A percentile compares a stretch with the other conserved stretches of the same genome.
Evolutionary conservation across 495 filamentous ascomycete genomes (phyloP).

Genomic region (Lasiosphaeria ovina): DNA sequence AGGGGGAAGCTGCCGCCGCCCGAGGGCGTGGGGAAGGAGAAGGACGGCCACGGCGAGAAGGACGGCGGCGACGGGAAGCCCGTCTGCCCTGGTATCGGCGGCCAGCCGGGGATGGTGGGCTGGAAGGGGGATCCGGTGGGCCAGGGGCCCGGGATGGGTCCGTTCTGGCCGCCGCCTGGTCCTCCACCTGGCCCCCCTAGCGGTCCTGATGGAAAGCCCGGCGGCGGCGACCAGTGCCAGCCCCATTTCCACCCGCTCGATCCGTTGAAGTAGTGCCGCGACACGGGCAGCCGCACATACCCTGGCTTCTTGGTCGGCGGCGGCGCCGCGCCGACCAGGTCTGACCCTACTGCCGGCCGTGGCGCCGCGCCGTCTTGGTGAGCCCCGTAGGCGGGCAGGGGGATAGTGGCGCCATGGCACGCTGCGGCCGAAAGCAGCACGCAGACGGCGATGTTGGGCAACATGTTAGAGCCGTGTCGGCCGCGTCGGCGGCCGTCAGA

Average conservation of each 20-base stretch:
- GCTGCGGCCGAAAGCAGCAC: slow-evolving; percentile 10
- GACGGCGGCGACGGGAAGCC: neutral
- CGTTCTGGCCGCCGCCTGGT: neutral
- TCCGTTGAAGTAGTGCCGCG: slow-evolving; percentile 28
- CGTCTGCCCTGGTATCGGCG: neutral
- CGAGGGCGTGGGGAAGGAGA: neutral
- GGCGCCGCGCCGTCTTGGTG: too few relatives aligned
- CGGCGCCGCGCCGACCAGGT: neutral
- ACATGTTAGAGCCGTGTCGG: slow-evolving; percentile 8
- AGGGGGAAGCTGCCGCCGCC: neutral
- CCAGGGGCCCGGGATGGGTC: neutral
- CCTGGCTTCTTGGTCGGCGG: slow-evolving; percentile 16
- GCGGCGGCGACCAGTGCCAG: slow-evolving; percentile 20
- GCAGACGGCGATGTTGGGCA: slow-evolving; percentile 10
- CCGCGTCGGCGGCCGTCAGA: neutral
- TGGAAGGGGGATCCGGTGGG: slow-evolving; percentile 2
- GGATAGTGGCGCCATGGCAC: slow-evolving; percentile 12
- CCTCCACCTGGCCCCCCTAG: slow-evolving; percentile 1
- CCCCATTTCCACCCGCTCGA: slow-evolving; percentile 24
- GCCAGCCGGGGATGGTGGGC: neutral
- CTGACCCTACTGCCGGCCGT: neutral
- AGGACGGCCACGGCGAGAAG: neutral
- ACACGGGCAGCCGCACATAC: slow-evolving; percentile 29
- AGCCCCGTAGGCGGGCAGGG: neutral
- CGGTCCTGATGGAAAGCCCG: neutral